Conservation (phyloP, 1,284 basidiomycete species). For the Bjerkandera adusta region DNA sequence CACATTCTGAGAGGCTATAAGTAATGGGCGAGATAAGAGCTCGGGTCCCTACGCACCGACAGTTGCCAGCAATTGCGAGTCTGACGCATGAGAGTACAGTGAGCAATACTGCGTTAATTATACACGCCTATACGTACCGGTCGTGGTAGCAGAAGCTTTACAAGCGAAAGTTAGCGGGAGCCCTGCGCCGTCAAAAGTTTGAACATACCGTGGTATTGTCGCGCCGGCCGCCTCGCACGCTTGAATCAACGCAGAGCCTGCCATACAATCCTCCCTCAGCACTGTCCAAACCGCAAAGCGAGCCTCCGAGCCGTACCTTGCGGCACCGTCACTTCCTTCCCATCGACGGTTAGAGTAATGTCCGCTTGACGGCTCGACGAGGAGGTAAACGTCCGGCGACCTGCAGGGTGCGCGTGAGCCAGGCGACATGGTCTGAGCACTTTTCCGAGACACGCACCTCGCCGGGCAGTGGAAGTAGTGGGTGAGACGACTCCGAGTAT, state of each 20-base stretch:
- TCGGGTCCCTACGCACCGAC: slow-evolving; percentile 60
- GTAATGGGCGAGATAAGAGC: slow-evolving; percentile 1
- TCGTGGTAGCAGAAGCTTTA: slow-evolving; percentile 92
- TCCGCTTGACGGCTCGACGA: slow-evolving; percentile 69
- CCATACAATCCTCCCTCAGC: slow-evolving; percentile 10
- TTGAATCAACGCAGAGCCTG: slow-evolving; percentile 93
- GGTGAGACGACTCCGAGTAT: slow-evolving; percentile 56
- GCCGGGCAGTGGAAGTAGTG: slow-evolving; percentile 38
- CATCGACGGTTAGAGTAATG: slow-evolving; percentile 88
- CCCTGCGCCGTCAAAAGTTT: not conserved
- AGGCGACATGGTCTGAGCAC: not conserved
- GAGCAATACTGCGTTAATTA: not conserved
- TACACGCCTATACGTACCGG: slow-evolving; percentile 43
- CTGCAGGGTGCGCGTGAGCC: slow-evolving; percentile 29
- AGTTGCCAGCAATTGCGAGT: slow-evolving; percentile 93
- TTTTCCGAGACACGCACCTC: slow-evolving; percentile 30
- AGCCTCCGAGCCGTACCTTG: slow-evolving; percentile 55
- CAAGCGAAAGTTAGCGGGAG: slow-evolving; percentile 10
- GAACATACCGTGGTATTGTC: slow-evolving; percentile 66
- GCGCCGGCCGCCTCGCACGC: slow-evolving; percentile 90
- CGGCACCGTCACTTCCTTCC: slow-evolving; percentile 91
- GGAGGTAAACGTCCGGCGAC: slow-evolving; percentile 60
- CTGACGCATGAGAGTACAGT: slow-evolving; percentile 31
- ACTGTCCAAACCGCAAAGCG: not conserved
- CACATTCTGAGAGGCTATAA: slow-evolving; percentile 70